phyloP scores from a whole-genome alignment of 108 stramenopile genomes.

The Fistulifera solaris region DNA sequence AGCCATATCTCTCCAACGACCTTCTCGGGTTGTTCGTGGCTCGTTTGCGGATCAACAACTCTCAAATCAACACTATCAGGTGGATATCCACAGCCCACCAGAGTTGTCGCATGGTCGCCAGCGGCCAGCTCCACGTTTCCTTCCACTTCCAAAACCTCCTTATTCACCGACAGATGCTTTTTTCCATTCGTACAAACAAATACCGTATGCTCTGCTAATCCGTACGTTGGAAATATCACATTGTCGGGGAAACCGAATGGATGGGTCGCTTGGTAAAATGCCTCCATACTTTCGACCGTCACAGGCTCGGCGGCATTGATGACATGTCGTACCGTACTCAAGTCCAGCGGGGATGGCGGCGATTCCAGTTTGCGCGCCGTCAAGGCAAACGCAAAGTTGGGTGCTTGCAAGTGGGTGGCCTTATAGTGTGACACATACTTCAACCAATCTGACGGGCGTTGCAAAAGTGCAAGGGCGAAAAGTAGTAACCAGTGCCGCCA shows the following conservation, averaged over 20 bases:
- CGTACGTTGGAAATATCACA: conserved; percentile 91
- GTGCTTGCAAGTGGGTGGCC: conserved; percentile 96
- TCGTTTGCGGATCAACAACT: conserved; percentile 64
- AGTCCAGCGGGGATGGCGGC: conserved; percentile 28
- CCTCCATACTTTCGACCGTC: conserved; percentile 56
- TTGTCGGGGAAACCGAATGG: conserved; percentile 57
- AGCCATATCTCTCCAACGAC: conserved; percentile 95
- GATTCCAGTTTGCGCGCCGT: conserved; percentile 76
- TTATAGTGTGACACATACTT: conserved; percentile 63
- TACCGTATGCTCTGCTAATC: conserved; percentile 97
- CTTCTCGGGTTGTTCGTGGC: conserved; percentile 31
- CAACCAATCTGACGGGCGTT: conserved; percentile 91
- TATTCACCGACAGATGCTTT: conserved; percentile 54
- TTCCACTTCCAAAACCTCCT: conserved; percentile 57
- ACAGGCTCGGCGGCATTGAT: conserved; percentile 98
- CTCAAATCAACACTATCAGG: conserved; percentile 49
- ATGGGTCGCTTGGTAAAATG: conserved; percentile 65
- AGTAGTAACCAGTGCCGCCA: conserved; percentile 93
- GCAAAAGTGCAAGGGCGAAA: conserved; percentile 90
- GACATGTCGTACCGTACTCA: conserved; percentile 80
- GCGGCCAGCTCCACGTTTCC: conserved; percentile 26
- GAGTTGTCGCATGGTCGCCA: conserved; percentile 10
- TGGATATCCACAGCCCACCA: conserved; percentile 85
- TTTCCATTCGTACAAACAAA: conserved; percentile 87
- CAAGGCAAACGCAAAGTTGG: conserved; percentile 95